Percentiles rank a stretch among this genome's conserved stretches.
phyloP scores from a whole-genome alignment of 192 early-diverging fungal genomes.

The Gonapodya prolifera region DNA sequence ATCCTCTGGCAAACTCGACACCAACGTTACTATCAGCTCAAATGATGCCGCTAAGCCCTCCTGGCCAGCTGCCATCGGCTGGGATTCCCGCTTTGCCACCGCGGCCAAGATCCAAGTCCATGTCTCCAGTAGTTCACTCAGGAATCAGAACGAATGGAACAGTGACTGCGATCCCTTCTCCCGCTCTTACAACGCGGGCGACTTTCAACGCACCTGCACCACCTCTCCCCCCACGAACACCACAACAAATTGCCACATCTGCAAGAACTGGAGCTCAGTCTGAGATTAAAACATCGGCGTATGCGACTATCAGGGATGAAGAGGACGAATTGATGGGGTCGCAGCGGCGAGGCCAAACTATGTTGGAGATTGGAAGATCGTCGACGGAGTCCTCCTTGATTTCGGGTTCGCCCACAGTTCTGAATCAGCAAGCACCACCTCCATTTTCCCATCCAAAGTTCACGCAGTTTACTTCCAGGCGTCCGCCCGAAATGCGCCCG shows the following conservation, averaged over 20 bases:
- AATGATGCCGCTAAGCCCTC: background rate
- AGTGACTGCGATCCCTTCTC: background rate
- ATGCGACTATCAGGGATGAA: background rate
- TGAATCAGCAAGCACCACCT: background rate
- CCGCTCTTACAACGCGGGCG: background rate
- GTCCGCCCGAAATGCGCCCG: background rate
- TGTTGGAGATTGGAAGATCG: background rate
- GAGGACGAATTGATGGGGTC: background rate
- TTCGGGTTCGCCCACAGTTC: background rate
- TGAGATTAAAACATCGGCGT: background rate
- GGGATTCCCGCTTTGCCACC: background rate
- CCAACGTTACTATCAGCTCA: background rate
- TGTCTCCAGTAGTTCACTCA: background rate
- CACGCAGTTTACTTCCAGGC: background rate
- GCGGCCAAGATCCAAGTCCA: background rate
- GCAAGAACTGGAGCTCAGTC: background rate
- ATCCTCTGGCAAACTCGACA: background rate
- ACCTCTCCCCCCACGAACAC: background rate
- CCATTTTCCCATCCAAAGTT: background rate
- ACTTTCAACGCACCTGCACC: background rate
- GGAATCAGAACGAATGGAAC: background rate
- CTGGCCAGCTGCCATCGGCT: background rate
- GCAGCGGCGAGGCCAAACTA: background rate
- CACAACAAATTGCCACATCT: background rate
- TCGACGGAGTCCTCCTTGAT: background rate